Evolutionary conservation across 768 basidiomycete species (phyloP), one percentile per base, ranked within the genome.

Genomic region (Ephemerocybe angulata): DNA sequence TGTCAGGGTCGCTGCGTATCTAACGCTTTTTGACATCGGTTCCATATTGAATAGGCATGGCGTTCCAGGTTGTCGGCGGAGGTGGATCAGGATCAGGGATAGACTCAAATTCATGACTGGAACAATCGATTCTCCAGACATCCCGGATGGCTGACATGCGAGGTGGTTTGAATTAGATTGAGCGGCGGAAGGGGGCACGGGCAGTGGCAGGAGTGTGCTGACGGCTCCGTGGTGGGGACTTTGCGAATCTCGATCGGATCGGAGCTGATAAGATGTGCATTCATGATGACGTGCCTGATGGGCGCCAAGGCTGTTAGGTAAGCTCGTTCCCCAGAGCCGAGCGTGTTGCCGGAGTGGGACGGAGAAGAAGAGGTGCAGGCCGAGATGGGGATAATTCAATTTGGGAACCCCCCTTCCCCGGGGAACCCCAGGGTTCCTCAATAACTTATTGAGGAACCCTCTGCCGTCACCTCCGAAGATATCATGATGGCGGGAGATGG

Each of bases 231-330:
- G 46, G 46, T 48, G 46, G 42, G 22, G 21, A 22, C 27, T 19
- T 48, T 50, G 48, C 31, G 29, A 19, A 30, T 30, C 30, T 50
- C 48, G 48, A 50, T 31, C 19, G 48, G 30, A 35, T 50, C 30
- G 48, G 48, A 50, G 48, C n/a, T 50, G 48, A 50, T 50, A 50
- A 48, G 46, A 48, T 44, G 21, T 24, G 6, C 43, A 29, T 47
- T 27, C 46, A 47, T 47, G 46, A 50, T 50, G 48, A 50, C 48
- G 48, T 50, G 48, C 48, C 48, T 50, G 48, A 50, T 50, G 48
- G 46, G 21, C 42, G 42, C 42, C 42, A 44, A 25, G 42, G 6
- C 6, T 5, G 21, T 48, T 48, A 48, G n/a, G 27, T 48, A 28
- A 48, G 46, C 24, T 17, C 13, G 48, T 30, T 33, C 31, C 48